phyloP scores from a whole-genome alignment of 2,329 filamentous ascomycete genomes.

The Xylariaceae sp. region DNA sequence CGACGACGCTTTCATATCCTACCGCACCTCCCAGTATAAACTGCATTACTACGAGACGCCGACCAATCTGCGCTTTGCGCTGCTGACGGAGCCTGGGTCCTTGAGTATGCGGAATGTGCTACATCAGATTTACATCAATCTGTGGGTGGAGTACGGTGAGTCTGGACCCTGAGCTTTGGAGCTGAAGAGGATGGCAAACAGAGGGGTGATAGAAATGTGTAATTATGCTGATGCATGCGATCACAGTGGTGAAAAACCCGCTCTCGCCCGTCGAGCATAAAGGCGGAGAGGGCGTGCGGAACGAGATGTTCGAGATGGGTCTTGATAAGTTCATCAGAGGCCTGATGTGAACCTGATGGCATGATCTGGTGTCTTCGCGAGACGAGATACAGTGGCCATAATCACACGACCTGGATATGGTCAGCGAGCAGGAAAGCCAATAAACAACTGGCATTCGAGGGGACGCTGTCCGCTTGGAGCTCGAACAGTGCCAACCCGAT shows the following conservation, averaged over 20 bases:
- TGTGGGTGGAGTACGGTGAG: conserved; percentile 90
- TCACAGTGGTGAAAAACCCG: conserved; percentile 65
- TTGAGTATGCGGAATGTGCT: conserved; percentile 89
- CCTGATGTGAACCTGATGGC: conserved; percentile 45
- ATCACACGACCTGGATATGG: no score
- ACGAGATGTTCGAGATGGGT: conserved; percentile 67
- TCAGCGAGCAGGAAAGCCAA: no score
- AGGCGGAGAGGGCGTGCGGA: conserved; percentile 64
- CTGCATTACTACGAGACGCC: conserved; percentile 99
- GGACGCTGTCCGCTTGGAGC: no score
- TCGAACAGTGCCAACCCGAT: no score
- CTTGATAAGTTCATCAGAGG: conserved; percentile 74
- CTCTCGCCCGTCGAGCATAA: conserved; percentile 65
- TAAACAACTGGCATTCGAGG: no score
- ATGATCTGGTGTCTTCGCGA: background rate
- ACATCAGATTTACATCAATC: conserved; percentile 97
- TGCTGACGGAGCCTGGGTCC: conserved; percentile 87
- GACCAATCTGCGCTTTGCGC: conserved; percentile 90
- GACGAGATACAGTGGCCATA: background rate
- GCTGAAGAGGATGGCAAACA: background rate
- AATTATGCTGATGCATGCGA: background rate
- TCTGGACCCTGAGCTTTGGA: background rate
- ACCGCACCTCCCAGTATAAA: conserved; percentile 92
- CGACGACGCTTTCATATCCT: conserved; percentile 93
- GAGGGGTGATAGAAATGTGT: background rate